Evolutionary conservation across 2,329 filamentous ascomycete genomes (phyloP).

Genomic region (Stemphylium vesicarium): DNA sequence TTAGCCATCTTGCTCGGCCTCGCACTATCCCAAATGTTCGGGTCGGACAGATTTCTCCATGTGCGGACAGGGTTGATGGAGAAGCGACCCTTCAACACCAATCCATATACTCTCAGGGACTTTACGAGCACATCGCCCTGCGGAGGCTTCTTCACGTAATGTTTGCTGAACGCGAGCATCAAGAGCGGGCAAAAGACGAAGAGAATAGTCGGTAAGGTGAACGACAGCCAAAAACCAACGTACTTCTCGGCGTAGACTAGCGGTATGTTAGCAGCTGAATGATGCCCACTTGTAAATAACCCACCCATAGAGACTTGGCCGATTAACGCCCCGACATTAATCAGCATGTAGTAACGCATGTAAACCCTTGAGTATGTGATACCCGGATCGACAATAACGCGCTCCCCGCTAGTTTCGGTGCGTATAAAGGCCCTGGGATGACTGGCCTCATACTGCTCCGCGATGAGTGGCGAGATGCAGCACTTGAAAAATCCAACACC

Average conservation of each 20-base stretch:
- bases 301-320: constrained; percentile 66
- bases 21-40: constrained; percentile 53
- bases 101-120: constrained; percentile 64
- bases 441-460: constrained; percentile 70
- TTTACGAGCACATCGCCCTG: constrained; percentile 74
- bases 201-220: constrained; percentile 67
- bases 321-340: constrained; percentile 69
- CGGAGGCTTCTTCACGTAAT: constrained; percentile 59
- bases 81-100: constrained; percentile 67
- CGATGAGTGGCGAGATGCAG: constrained; percentile 64
- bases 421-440: constrained; percentile 56
- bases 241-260: constrained; percentile 73
- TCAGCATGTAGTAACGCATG: constrained; percentile 73
- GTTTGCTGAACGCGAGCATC: constrained; percentile 48
- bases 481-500: constrained; percentile 54
- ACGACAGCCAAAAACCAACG: constrained; percentile 75
- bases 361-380: constrained; percentile 70
- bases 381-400: constrained; percentile 71
- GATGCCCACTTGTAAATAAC: background rate
- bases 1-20: constrained; percentile 66
- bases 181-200: constrained; percentile 67
- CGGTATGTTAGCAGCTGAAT: background rate
- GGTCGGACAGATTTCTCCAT: constrained; percentile 55
- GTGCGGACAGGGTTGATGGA: constrained; percentile 62
- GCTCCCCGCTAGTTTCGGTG: constrained; percentile 62